Conservation (phyloP, 805 yeast species). For the Priceomyces medius region DNA sequence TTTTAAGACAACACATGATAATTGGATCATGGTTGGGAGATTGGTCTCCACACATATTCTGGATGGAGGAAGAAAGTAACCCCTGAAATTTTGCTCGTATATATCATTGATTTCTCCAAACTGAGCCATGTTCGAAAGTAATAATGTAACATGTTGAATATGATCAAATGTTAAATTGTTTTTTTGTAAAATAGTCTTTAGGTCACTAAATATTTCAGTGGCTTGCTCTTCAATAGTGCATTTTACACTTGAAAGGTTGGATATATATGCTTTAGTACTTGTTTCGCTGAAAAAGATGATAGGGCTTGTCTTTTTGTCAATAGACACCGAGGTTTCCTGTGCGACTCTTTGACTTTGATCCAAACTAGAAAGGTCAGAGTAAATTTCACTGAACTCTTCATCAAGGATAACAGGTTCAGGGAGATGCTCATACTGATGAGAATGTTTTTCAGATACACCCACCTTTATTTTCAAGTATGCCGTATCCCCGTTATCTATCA, state of each 20-base stretch:
- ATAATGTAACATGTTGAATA: conserved; percentile 59
- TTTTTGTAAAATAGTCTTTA: conserved; percentile 32
- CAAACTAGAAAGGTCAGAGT: conserved; percentile 6
- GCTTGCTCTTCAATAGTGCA: conserved; percentile 41
- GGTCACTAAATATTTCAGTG: conserved; percentile 46
- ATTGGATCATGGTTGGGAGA: conserved; percentile 46
- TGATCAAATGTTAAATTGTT: conserved; percentile 39
- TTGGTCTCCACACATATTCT: conserved; percentile 76
- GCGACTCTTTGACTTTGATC: background rate
- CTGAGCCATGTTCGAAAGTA: conserved; percentile 61
- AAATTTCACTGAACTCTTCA: conserved; percentile 38
- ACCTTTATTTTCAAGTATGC: conserved; percentile 61
- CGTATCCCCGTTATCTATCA: conserved; percentile 62
- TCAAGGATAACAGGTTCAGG: conserved; percentile 40
- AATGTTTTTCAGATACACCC: conserved; percentile 41
- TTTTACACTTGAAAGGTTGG: conserved; percentile 26
- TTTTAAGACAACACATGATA: conserved; percentile 58
- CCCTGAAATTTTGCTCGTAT: conserved; percentile 55
- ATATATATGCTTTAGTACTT: conserved; percentile 21
- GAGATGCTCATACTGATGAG: conserved; percentile 12
- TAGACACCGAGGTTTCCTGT: background rate
- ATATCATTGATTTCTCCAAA: conserved; percentile 62
- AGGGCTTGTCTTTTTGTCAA: background rate
- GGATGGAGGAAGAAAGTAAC: conserved; percentile 76
- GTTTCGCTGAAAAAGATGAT: conserved; percentile 9